phyloP scores from a whole-genome alignment of 1,284 basidiomycete species.

The Naganishia sp. region DNA sequence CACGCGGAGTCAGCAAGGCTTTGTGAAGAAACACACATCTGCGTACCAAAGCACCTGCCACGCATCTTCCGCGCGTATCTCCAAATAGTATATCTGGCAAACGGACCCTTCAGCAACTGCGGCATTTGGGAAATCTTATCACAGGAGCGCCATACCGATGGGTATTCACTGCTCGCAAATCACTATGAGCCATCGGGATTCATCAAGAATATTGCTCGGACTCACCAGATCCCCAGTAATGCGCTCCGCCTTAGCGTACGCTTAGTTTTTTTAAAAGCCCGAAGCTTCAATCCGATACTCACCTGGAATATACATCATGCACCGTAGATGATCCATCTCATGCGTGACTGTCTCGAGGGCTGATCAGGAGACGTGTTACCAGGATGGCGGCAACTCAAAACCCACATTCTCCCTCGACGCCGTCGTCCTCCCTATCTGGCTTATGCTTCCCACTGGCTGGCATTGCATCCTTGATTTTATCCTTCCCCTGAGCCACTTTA shows the following conservation, averaged over 20 bases:
- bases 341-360: conserved; percentile 52
- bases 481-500: conserved; percentile 1
- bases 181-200: background rate
- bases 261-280: background rate
- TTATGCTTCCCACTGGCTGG: conserved; percentile 34
- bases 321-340: conserved; percentile 81
- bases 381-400: background rate
- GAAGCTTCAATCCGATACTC: conserved; percentile 50
- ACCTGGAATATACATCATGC: conserved; percentile 82
- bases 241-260: conserved; percentile 41
- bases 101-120: background rate
- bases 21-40: background rate
- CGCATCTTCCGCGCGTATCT: conserved; percentile 85
- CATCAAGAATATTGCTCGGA: conserved; percentile 37
- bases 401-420: conserved; percentile 40
- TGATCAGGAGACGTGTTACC: conserved; percentile 27
- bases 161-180: conserved; percentile 25
- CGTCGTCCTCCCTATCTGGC: conserved; percentile 16
- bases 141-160: conserved; percentile 40
- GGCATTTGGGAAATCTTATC: background rate
- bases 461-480: conserved; percentile 32
- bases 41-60: conserved; percentile 75
- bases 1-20: background rate
- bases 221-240: conserved; percentile 60
- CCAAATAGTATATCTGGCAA: conserved; percentile 71